These are phyloP conservation scores for Mortierella alpina DNA, from an alignment of 192 early-diverging fungal species.

Conservation along the genomic window DNA sequence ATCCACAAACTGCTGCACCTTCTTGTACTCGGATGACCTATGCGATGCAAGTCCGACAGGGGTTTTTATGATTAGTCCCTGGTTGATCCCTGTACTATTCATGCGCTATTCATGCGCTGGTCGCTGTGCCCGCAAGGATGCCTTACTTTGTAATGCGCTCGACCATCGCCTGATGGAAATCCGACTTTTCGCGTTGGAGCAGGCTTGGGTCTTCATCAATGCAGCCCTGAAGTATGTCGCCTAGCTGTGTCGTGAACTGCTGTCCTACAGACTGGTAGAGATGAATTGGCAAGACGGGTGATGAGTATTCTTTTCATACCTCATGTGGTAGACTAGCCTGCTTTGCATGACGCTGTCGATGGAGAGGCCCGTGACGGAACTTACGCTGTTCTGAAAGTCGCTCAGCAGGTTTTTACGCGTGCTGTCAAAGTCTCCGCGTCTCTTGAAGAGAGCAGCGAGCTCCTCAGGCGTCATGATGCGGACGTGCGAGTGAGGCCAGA, in stretches of 20 bases:
- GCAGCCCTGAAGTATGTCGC: constrained; percentile 41
- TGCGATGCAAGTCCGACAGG: not conserved
- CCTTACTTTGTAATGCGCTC: constrained; percentile 50
- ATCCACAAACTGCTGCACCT: constrained; percentile 48
- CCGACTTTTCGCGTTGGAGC: constrained; percentile 46
- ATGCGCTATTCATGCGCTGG: too few relatives aligned
- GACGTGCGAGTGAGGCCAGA: too few relatives aligned
- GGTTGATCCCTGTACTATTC: too few relatives aligned
- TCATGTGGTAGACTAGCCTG: too few relatives aligned
- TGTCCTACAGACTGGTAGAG: constrained; percentile 24
- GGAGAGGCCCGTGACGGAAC: not conserved
- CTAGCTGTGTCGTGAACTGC: constrained; percentile 38
- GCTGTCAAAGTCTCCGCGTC: constrained; percentile 48
- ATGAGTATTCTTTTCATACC: too few relatives aligned
- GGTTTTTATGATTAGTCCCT: too few relatives aligned
- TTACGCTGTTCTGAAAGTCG: constrained; percentile 51
- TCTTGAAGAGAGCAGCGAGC: constrained; percentile 45
- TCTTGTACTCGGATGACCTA: constrained; percentile 51
- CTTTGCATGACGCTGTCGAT: not conserved
- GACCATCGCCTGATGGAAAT: constrained; percentile 50
- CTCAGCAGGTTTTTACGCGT: constrained; percentile 38
- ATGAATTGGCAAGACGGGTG: not conserved
- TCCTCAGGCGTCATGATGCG: constrained; percentile 43
- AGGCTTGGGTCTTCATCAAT: constrained; percentile 42
- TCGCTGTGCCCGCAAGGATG: too few relatives aligned